Percentiles rank a stretch among this genome's conserved stretches.
Evolutionary conservation across 169 alveolate species (phyloP).

Genomic region (Babesia sp.): DNA sequence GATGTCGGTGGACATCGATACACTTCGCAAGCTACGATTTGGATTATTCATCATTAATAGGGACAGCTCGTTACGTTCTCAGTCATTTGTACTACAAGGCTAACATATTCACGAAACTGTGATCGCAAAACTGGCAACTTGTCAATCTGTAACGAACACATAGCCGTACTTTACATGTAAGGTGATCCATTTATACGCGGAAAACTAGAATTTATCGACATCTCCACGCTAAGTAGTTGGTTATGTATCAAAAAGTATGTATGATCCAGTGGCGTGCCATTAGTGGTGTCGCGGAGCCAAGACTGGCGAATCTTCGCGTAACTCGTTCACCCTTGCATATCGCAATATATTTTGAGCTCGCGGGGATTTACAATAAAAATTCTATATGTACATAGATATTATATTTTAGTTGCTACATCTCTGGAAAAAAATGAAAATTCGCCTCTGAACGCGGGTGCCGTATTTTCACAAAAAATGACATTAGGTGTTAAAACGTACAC

Average conservation of each 20-base stretch:
- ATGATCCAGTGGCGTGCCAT: background rate
- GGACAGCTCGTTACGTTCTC: background rate
- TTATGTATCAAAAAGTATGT: no score
- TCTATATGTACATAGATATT: background rate
- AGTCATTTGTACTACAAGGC: background rate
- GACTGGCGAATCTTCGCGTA: no score
- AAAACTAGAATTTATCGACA: no score
- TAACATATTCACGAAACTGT: background rate
- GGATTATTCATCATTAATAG: background rate
- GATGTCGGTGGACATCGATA: background rate
- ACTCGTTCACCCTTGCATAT: background rate
- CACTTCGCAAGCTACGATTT: background rate
- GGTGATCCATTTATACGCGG: no score
- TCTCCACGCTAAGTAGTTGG: no score
- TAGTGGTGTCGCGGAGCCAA: constrained; percentile 7
- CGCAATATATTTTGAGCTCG: background rate
- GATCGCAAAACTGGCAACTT: no score
- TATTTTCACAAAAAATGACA: background rate
- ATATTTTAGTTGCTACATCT: background rate
- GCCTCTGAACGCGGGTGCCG: background rate
- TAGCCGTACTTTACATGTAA: no score
- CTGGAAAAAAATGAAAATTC: background rate
- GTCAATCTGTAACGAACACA: no score
- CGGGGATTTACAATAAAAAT: background rate
- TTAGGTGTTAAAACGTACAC: background rate